Base-by-base conservation (phyloP, 768 basidiomycete genomes). In the Boletellus sp. region DNA sequence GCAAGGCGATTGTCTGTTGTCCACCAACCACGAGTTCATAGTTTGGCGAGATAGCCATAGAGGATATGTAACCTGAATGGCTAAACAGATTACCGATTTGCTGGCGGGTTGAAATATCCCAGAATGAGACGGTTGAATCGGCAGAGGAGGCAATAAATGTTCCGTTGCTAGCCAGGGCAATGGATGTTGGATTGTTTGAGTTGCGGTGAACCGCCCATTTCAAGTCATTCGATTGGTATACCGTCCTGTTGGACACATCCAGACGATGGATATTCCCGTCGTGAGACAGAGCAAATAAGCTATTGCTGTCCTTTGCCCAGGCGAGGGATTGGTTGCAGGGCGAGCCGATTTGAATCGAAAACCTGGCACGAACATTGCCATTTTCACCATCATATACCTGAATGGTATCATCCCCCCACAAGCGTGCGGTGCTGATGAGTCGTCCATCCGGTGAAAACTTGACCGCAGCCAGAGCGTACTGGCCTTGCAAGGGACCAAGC, bases 391-490 rank as follows among this genome's bases (percentile, higher is more conserved):
- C 7, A 28, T 28, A 28, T 2, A 28, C 7, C 28, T 10, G 7
- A 10, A 28, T 28, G 2, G 28, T 8, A 10, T 28, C 28, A 10
- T 28, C 28, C 7, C 28, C 28, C 11, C 26, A 26, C 15, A 28
- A 28, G 7, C 11, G 28, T 2, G 28, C 49, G 7, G 32, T 33
- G 6, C 49, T 47, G 12, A 59, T 13, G 15, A 38, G 17, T 13
- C 24, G 11, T 7, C 53, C 50, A 4, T 37, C 19, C 2, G 57
- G 57, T 4, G 57, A 59, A n/a, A 51, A 59, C 6, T 40, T 55
- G 34, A 47, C 23, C 5, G 44, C 43, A 12, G 20, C 47, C 13
- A 28, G 11, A 28, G 28, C 4, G 52, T 23, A 6, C 1, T 16
- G 7, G 7, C 6, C 7, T 19, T 4, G 7, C 43, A 26, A 17